Conservation (phyloP, 2,329 filamentous ascomycete genomes). For the Escovopsis weberi region DNA sequence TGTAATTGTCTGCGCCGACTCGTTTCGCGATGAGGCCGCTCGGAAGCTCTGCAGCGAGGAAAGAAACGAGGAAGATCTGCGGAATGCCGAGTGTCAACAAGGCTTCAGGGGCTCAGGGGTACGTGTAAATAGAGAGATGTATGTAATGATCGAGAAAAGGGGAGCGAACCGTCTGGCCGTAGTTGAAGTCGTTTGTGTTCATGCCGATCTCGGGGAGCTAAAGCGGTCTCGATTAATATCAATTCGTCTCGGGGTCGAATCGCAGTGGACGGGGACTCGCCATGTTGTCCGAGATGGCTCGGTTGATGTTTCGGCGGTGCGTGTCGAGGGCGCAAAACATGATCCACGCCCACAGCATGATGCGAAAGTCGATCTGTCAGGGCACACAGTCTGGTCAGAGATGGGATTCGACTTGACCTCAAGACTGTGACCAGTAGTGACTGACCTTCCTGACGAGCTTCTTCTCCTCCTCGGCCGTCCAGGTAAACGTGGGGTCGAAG, state of each 20-base stretch:
- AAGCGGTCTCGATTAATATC: not conserved
- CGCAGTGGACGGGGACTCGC: conserved; percentile 14
- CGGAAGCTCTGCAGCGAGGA: conserved; percentile 38
- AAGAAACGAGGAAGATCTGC: conserved; percentile 30
- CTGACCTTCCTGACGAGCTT: conserved; percentile 35
- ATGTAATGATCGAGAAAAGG: not conserved
- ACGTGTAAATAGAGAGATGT: conserved; percentile 7
- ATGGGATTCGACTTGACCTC: conserved; percentile 16
- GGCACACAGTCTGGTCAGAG: too few relatives aligned
- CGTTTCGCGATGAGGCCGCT: conserved; percentile 38
- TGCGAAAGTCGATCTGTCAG: conserved; percentile 19
- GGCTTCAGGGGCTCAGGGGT: not conserved
- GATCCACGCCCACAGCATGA: conserved; percentile 27
- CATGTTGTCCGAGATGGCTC: conserved; percentile 22
- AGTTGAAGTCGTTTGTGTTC: conserved; percentile 28
- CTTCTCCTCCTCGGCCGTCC: conserved; percentile 42
- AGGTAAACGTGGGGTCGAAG: conserved; percentile 41
- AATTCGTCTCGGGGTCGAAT: too few relatives aligned
- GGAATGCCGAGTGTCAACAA: not conserved
- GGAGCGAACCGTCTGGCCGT: conserved; percentile 24
- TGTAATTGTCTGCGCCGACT: conserved; percentile 33
- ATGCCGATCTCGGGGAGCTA: conserved; percentile 28
- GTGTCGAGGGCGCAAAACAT: conserved; percentile 39
- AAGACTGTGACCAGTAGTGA: conserved; percentile 22
- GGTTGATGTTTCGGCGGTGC: conserved; percentile 21